Evolutionary conservation across 495 filamentous ascomycete genomes (phyloP).

Genomic region (Daldinia decipiens): DNA sequence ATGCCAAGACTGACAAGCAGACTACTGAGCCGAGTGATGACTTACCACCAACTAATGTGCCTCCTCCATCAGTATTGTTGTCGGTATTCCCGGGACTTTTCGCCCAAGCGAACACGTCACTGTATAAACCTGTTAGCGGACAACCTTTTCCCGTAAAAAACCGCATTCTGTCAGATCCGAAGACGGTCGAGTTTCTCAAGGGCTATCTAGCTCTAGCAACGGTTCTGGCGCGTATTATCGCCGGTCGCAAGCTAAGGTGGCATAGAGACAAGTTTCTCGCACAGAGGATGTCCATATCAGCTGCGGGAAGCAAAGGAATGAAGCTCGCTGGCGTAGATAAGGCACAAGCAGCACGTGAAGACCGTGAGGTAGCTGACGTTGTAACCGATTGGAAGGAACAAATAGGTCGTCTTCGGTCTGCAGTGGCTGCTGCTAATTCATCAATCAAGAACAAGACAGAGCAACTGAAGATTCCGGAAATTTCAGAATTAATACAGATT

Average conservation of each 20-base stretch:
- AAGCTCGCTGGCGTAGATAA: constrained; percentile 86
- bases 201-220: constrained; percentile 66
- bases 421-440: constrained; percentile 64
- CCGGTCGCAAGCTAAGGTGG: constrained; percentile 87
- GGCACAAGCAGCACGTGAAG: constrained; percentile 81
- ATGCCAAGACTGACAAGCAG: constrained; percentile 31
- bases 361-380: constrained; percentile 85
- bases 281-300: constrained; percentile 88
- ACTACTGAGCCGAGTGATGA: constrained; percentile 41
- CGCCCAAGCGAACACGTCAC: constrained; percentile 59
- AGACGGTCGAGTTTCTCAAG: constrained; percentile 64
- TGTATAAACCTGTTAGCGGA: constrained; percentile 66
- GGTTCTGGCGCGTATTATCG: constrained; percentile 81
- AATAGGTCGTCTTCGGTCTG: constrained; percentile 68
- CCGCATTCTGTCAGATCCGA: constrained; percentile 64
- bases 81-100: constrained; percentile 76
- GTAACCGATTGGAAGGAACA: constrained; percentile 76
- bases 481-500: constrained; percentile 69
- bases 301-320: constrained; percentile 81
- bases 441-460: constrained; percentile 42
- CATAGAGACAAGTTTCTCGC: constrained; percentile 85
- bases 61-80: constrained; percentile 85
- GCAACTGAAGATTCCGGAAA: constrained; percentile 69
- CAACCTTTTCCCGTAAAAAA: constrained; percentile 64
- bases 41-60: constrained; percentile 83